These are phyloP conservation scores for Gypsophila paniculata DNA, from an alignment of 179 eudicot genomes.

Conservation along the genomic window DNA sequence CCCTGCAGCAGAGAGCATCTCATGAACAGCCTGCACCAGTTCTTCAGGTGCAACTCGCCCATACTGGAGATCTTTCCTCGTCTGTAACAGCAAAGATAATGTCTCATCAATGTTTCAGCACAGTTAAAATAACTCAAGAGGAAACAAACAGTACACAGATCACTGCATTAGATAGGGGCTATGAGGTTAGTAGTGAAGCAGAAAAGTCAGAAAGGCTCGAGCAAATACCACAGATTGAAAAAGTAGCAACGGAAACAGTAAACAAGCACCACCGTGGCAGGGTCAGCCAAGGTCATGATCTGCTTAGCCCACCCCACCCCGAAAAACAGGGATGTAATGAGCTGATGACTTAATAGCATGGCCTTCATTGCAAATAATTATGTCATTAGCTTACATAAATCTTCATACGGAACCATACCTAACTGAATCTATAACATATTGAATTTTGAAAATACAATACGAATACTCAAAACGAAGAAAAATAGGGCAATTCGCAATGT, in stretches of 20 bases:
- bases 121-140: background rate
- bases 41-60: constrained; percentile 85
- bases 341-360: background rate
- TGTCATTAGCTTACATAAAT: background rate
- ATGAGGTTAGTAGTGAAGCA: background rate
- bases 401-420: background rate
- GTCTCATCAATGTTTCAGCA: constrained; percentile 16
- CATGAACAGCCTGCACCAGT: constrained; percentile 92
- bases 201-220: background rate
- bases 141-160: constrained; percentile 1
- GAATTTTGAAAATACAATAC: background rate
- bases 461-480: background rate
- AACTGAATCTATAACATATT: background rate
- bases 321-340: background rate
- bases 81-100: constrained; percentile 32
- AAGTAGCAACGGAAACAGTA: background rate
- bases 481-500: background rate
- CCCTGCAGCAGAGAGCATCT: constrained; percentile 96
- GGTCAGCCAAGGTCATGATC: background rate
- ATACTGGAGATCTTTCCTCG: constrained; percentile 58
- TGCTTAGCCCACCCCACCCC: background rate
- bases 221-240: background rate
- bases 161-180: background rate
- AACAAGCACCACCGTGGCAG: background rate
- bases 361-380: background rate